Base-by-base conservation (phyloP, 768 basidiomycete genomes). In the Collybiopsis confluens region DNA sequence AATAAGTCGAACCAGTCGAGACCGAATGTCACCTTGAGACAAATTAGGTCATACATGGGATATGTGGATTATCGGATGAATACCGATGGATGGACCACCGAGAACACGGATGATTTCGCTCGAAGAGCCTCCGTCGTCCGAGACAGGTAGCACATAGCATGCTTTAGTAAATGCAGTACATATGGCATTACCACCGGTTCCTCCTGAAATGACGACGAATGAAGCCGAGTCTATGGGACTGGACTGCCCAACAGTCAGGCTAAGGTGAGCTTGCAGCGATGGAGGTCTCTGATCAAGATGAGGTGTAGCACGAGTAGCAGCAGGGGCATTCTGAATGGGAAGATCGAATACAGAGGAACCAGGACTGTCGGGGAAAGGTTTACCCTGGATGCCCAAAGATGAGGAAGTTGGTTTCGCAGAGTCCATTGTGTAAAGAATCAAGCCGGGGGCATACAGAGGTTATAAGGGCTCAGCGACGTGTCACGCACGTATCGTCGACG, bases 101-200 rank as follows among this genome's bases (percentile, higher is more conserved):
- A 98, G 76, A 21, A 94, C 92, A 45, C 94, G 83, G 48, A 94
- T 90, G 49, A 96, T 96, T 74, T 97, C 94, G 59, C 90, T 90
- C 2, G 93, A 96, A 2, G 91, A 93, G 41, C 95, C 95, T 1
- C 95, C 95, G 66, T 98, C 93, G 64, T 98, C 95, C 5, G 92
- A 95, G 28, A 98, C 91, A 4, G 95, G 95, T 30, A 98, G 75
- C 23, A 94, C 85, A 63, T 94, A 92, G 62, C 83, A 86, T 21
- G 89, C 85, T 16, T 76, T 69, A 2, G 77, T 78, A 64, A 98
- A 97, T 2, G 92, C 91, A 37, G 88, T 74, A 59, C 91, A 93
- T 59, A 98, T 88, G 20, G 89, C 80, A 64, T 98, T 98, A 45
- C 92, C 92, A 38, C 94, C 94, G 30, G 93, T 93, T n/a, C 94